Evolutionary conservation across 257 asterid species (phyloP), one percentile per base, ranked within the genome.

Genomic region (Lithospermum erythrorhizon): DNA sequence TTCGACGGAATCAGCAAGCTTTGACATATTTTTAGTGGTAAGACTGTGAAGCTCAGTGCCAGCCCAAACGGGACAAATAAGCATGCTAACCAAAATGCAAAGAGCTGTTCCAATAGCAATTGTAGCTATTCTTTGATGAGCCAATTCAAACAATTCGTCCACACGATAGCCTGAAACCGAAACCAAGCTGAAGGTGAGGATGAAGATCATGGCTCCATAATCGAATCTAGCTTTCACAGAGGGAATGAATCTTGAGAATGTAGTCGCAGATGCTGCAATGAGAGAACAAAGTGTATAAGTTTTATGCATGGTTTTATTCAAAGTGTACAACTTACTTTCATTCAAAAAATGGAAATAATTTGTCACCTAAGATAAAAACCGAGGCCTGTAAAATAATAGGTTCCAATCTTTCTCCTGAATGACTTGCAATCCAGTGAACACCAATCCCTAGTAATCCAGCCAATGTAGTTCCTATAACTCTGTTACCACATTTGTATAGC

Each of bases 101-200:
- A 89, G 79, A 66, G 86, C 74, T 27, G 87, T 72, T 62, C 95
- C 97, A 24, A 86, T 82, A 0, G 83, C 89, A 61, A 86, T 82
- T 3, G 97, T 89, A 55, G 90, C 67, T 27, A 86, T 17, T 54
- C 97, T 82, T 11, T 82, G 66, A 30, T 76, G 82, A 65, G 95
- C 95, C 89, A 89, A 8, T 45, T 82, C 89, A 7, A 86, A 61
- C 66, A 89, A 45, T 63, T 84, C 79, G 19, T 84, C 94, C 25
- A 82, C 94, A 0, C 97, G 87, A 58, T 86, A 89, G 55, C 97
- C 95, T 15, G 95, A 89, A 9, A 89, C 89, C 0, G 97, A 84
- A 9, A 89, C 89, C n/a, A 86, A 70, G 73, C 89, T 84, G 70
- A 86, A 89, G 21, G 97, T 89, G 60, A 86, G 91, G 73, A 84